A percentile compares a stretch with the other conserved stretches of the same genome.
These are phyloP conservation scores for Aegilops longissima DNA, from an alignment of 176 grass and related monocot species.

Conservation along the genomic window DNA sequence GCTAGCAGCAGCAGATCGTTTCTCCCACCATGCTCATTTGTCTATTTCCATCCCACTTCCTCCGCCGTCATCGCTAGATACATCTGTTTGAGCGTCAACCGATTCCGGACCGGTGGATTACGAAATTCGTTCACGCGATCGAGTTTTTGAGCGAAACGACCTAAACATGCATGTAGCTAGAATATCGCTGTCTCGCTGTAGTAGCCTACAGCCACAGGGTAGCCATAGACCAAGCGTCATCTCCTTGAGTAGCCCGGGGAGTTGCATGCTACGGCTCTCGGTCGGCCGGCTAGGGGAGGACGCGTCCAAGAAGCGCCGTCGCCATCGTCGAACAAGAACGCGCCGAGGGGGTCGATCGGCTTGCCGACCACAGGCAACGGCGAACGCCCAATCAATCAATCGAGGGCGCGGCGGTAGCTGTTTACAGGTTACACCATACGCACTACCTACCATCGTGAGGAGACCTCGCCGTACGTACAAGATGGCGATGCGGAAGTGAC, in stretches of 20 bases:
- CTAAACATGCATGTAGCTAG: neutral
- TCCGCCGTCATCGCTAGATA: no score
- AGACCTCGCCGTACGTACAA: neutral
- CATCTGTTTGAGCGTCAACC: no score
- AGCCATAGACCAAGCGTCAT: no score
- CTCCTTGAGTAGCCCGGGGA: no score
- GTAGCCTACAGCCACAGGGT: neutral
- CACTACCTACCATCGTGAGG: neutral
- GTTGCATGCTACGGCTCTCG: no score
- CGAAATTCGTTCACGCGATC: neutral
- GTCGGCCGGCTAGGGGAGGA: no score
- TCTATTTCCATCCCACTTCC: no score
- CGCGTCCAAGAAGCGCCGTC: neutral
- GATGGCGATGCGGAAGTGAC: neutral
- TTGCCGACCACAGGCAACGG: neutral
- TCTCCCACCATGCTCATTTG: neutral
- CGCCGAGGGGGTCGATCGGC: neutral
- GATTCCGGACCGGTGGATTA: no score
- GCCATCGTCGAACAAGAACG: neutral
- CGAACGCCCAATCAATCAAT: neutral
- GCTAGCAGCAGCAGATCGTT: neutral
- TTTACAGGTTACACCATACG: neutral
- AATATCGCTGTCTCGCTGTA: neutral
- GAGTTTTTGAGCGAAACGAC: neutral
- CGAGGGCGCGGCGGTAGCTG: neutral